These are phyloP conservation scores for Agapanthus africanus DNA, from an alignment of 106 monocot genomes.

Conservation along the genomic window DNA sequence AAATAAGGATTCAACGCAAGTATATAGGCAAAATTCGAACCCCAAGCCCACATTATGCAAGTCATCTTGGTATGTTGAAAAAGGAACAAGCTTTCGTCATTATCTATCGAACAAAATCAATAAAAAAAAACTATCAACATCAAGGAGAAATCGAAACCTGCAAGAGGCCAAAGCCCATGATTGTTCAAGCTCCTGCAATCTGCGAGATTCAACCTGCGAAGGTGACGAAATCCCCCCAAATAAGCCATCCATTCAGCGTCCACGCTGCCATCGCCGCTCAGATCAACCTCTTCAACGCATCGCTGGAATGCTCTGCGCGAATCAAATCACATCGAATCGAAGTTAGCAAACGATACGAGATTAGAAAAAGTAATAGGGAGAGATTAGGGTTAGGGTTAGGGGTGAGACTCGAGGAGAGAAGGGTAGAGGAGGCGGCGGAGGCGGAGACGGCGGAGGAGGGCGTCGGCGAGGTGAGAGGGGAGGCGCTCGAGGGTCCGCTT, in stretches of 20 bases:
- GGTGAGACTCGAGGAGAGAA: constrained; percentile 63
- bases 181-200: constrained; percentile 59
- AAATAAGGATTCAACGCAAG: not conserved
- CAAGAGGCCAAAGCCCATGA: constrained; percentile 56
- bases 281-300: constrained; percentile 54
- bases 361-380: not conserved
- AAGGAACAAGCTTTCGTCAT: not conserved
- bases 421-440: constrained; percentile 71
- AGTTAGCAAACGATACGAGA: too few relatives aligned
- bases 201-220: constrained; percentile 38
- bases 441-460: constrained; percentile 60
- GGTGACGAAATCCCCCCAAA: constrained; percentile 61
- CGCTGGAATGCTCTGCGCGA: constrained; percentile 61
- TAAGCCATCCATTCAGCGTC: constrained; percentile 98
- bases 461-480: constrained; percentile 67
- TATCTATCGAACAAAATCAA: not conserved
- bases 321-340: not conserved
- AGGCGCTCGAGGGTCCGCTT: constrained; percentile 78
- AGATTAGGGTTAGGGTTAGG: not conserved
- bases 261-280: constrained; percentile 42
- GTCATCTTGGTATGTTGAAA: not conserved
- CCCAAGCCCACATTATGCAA: not conserved
- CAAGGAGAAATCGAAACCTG: constrained; percentile 57
- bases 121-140: not conserved
- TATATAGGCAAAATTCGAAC: not conserved